A percentile compares a stretch with the other conserved stretches of the same genome.
Evolutionary conservation across 108 stramenopile species (phyloP).

Genomic region (Nitzschia putrida): DNA sequence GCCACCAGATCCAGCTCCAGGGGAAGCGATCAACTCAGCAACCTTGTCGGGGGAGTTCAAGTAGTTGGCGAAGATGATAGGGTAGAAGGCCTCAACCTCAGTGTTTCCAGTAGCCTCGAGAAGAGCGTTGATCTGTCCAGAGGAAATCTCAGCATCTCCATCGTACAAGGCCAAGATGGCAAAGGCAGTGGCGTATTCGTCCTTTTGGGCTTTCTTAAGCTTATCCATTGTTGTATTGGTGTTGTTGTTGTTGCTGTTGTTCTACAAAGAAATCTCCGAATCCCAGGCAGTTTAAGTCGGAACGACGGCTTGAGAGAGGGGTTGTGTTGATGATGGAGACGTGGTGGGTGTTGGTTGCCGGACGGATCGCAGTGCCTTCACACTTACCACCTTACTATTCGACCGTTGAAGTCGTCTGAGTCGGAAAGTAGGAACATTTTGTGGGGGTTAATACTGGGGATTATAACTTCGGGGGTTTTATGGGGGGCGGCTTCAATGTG

Average conservation of each 20-base stretch:
- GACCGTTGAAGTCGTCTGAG: background rate
- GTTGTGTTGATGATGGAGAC: conserved; percentile 5
- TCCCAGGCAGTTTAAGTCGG: conserved; percentile 55
- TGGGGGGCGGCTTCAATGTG: too few species aligned
- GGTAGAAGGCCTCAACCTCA: conserved; percentile 94
- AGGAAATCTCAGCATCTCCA: conserved; percentile 90
- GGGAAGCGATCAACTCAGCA: conserved; percentile 76
- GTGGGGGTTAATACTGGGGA: too few species aligned
- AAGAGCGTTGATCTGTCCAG: conserved; percentile 86
- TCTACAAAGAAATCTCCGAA: background rate
- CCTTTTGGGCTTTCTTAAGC: conserved; percentile 88
- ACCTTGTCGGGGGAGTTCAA: conserved; percentile 77
- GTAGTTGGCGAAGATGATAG: conserved; percentile 92
- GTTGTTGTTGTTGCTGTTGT: conserved; percentile 16
- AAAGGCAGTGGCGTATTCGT: conserved; percentile 90
- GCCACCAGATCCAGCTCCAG: conserved; percentile 78
- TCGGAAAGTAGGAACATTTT: too few species aligned
- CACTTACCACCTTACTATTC: conserved; percentile 3
- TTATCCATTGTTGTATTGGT: conserved; percentile 63
- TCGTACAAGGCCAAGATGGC: conserved; percentile 94
- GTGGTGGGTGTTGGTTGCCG: background rate
- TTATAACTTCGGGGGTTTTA: too few species aligned
- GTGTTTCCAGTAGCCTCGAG: conserved; percentile 92
- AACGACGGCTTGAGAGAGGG: conserved; percentile 48
- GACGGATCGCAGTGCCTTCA: background rate